Conservation (phyloP, 495 filamentous ascomycete species). For the Penicillium pancosmium region DNA sequence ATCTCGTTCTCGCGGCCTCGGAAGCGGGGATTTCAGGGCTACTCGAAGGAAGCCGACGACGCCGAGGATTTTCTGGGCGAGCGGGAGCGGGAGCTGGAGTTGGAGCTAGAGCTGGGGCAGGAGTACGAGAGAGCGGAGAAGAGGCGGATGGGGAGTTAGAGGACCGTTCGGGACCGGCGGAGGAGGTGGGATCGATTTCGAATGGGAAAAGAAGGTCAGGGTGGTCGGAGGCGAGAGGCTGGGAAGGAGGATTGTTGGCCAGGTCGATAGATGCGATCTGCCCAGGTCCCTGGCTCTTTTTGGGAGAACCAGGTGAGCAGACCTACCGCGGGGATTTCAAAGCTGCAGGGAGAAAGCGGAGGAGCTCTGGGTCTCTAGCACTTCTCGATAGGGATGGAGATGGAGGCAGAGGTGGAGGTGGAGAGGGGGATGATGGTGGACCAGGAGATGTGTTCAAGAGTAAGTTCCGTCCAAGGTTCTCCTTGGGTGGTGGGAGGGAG, state of each 20-base stretch:
- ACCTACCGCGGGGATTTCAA: conserved; percentile 24
- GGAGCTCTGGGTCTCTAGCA: not conserved
- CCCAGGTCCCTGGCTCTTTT: conserved; percentile 52
- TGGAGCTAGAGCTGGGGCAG: not conserved
- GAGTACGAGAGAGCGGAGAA: conserved; percentile 6
- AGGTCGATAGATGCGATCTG: conserved; percentile 60
- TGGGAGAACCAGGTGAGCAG: conserved; percentile 55
- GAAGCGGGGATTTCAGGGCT: conserved; percentile 27
- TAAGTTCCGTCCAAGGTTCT: no score
- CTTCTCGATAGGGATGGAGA: not conserved
- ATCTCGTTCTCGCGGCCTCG: conserved; percentile 24
- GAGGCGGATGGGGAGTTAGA: conserved; percentile 15
- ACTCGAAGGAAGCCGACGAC: conserved; percentile 36
- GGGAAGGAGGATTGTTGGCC: conserved; percentile 58
- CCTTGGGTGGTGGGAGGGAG: not conserved
- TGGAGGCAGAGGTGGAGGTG: not conserved
- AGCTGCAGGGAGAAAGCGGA: not conserved
- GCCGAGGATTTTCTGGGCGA: conserved; percentile 19
- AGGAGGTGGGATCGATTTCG: conserved; percentile 26
- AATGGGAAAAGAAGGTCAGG: conserved; percentile 50
- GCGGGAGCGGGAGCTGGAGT: conserved; percentile 2
- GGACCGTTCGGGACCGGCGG: conserved; percentile 22
- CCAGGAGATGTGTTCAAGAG: not conserved
- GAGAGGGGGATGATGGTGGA: not conserved
- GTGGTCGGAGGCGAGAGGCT: conserved; percentile 62